Evolutionary conservation across 768 basidiomycete genomes (phyloP), one percentile per base, ranked within the genome.

Genomic region (Tricholoma flavovirens): DNA sequence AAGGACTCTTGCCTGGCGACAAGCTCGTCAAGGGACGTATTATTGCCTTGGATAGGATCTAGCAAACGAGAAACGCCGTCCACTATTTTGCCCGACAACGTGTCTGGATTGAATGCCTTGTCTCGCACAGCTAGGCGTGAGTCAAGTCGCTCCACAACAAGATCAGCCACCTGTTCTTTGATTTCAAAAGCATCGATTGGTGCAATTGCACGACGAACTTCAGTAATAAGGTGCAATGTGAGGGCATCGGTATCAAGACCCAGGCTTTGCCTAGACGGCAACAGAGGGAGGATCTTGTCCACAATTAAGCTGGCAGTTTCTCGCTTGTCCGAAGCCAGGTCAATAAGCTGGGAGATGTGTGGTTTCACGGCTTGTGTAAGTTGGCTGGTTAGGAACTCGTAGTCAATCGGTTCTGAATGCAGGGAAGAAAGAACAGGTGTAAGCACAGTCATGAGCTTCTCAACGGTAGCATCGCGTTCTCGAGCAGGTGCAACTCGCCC

Each of bases 321-420:
- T 33, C 88, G 81, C 67, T 93, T 93, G 67, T 93, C 91, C 0
- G 88, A 90, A 24, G 91, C 86, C 49, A 93, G 79, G 66, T 93
- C 91, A 59, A 93, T 93, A 57, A 93, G 83, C 61, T 93, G 90
- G 1, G 89, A 83, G 22, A 93, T 91, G 60, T 92, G 87, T 6
- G 91, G 91, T 63, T 93, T 92, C 64, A 93, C 91, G 0, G 91
- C 88, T 68, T 93, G 88, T 21, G 87, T 79, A 14, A 93, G 81
- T 62, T 83, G 83, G 45, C 74, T 76, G 2, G 91, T 93, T 56
- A 93, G 73, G 60, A 79, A 76, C 33, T 91, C 88, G 63, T 93
- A 90, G 65, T 93, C 90, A 49, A 93, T 76, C 11, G 83, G 75
- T 53, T 89, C 88, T 24, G 80, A 73, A 24, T 80, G 84, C 19